Evolutionary conservation across 352 stramenopile species (phyloP).

Genomic region (Phytopythium vexans): DNA sequence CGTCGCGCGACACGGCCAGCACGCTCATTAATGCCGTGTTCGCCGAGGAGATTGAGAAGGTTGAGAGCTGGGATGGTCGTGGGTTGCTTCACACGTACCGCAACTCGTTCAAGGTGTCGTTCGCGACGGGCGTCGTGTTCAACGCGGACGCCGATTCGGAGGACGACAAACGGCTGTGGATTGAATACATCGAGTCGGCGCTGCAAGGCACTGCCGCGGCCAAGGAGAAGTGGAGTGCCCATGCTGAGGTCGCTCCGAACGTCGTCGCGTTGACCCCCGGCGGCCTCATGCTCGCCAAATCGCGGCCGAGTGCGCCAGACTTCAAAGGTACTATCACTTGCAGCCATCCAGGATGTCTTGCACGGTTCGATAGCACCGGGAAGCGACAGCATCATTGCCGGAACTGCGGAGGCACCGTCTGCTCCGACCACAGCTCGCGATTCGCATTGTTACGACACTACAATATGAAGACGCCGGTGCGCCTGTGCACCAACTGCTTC

Average conservation of each 20-base stretch:
- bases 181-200: slow-evolving; percentile 73
- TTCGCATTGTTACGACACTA: slow-evolving; percentile 68
- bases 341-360: slow-evolving; percentile 54
- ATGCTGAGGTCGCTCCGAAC: slow-evolving; percentile 24
- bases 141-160: slow-evolving; percentile 79
- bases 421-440: slow-evolving; percentile 74
- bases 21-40: slow-evolving; percentile 60
- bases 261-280: slow-evolving; percentile 52
- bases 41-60: slow-evolving; percentile 65
- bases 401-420: slow-evolving; percentile 77
- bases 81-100: slow-evolving; percentile 79
- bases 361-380: slow-evolving; percentile 67
- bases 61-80: slow-evolving; percentile 84
- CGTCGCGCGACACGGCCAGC: slow-evolving; percentile 56
- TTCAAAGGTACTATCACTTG: slow-evolving; percentile 72
- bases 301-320: slow-evolving; percentile 54
- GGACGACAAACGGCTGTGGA: slow-evolving; percentile 76
- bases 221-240: slow-evolving; percentile 34
- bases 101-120: slow-evolving; percentile 83
- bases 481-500: slow-evolving; percentile 69
- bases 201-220: slow-evolving; percentile 35
- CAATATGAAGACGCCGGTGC: slow-evolving; percentile 57
- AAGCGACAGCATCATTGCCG: slow-evolving; percentile 83
- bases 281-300: slow-evolving; percentile 57
- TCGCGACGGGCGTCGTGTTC: slow-evolving; percentile 67